phyloP scores from a whole-genome alignment of 2,329 filamentous ascomycete genomes.

The Chaetomiaceae sp. region DNA sequence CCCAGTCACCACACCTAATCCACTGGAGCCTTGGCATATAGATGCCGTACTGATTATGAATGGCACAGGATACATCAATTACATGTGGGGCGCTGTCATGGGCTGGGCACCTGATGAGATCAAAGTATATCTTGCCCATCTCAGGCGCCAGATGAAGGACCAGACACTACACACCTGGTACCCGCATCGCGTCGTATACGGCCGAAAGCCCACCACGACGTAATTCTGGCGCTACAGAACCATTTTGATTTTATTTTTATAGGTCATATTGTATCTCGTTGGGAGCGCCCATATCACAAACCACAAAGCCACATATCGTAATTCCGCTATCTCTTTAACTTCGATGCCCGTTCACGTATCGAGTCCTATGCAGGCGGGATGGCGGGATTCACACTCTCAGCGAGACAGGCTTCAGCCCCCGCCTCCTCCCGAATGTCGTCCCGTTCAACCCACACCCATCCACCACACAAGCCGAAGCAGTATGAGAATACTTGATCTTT shows the following conservation, averaged over 20 bases:
- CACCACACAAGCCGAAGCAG: slow-evolving; percentile 17
- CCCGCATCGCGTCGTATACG: slow-evolving; percentile 8
- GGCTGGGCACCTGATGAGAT: slow-evolving; percentile 17
- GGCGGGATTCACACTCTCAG: background rate
- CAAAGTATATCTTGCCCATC: slow-evolving; percentile 14
- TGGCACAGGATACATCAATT: slow-evolving; percentile 13
- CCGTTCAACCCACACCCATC: slow-evolving; percentile 20
- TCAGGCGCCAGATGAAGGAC: slow-evolving; percentile 6
- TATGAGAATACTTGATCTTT: slow-evolving; percentile 28
- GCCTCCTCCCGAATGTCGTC: slow-evolving; percentile 14
- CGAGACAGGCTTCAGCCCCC: background rate
- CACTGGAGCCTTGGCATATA: too few species aligned
- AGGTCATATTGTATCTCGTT: too few species aligned
- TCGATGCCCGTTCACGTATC: too few species aligned
- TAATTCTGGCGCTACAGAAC: too few species aligned
- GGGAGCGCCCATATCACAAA: too few species aligned
- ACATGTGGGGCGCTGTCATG: slow-evolving; percentile 13
- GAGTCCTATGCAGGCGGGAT: too few species aligned
- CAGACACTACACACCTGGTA: background rate
- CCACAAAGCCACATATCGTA: too few species aligned
- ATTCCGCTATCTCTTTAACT: too few species aligned
- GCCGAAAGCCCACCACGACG: slow-evolving; percentile 9
- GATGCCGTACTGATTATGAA: too few species aligned
- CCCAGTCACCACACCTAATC: too few species aligned
- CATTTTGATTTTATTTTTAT: too few species aligned